Evolutionary conservation across 1,284 basidiomycete genomes (phyloP), one percentile per base, ranked within the genome.

Genomic region (Tranzscheliella williamsii): DNA sequence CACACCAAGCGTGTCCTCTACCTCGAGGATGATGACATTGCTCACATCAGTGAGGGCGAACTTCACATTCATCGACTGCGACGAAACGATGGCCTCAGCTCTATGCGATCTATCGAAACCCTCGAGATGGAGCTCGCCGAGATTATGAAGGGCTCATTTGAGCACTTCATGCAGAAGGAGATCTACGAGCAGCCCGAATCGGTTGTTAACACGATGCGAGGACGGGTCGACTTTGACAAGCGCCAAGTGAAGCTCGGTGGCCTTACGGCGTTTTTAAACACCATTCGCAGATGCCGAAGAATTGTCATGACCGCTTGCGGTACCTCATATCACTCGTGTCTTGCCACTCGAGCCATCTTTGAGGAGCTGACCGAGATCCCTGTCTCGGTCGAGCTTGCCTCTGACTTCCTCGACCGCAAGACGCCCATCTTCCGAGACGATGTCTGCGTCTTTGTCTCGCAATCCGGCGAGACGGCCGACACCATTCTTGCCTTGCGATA

Each of bases 121-220:
- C 87, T 99, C 74, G 95, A 98, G 81, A 88, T 98, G 73, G 95
- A 99, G 80, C 86, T 99, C 39, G 95, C 94, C 27, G 95, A 95
- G 73, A 98, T 99, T 82, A 98, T 98, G 95, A 98, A 98, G 85
- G 95, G 95, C 78, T 91, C 92, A 79, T 98, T 96, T 79, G 91
- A 94, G 79, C 93, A 95, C 80, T 99, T 99, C 81, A 98, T 99
- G 95, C 94, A 98, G 80, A 98, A 99, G 83, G 95, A 99, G 81
- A 98, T 99, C 76, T 98, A 95, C 84, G 95, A 99, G 79, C 95
- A 99, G 81, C 95, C 94, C 55, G 95, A 99, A 78, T 96, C 92
- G 37, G 95, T 98, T 68, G 91, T 98, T 81, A 99, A 99, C 85
- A 99, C 95, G 42, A 99, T 99, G 95, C 90, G 95, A 85, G 95